Percentiles rank a stretch among this genome's conserved stretches.
Conservation (phyloP, 2,329 filamentous ascomycete genomes). For the Lasiodiplodia citricola region DNA sequence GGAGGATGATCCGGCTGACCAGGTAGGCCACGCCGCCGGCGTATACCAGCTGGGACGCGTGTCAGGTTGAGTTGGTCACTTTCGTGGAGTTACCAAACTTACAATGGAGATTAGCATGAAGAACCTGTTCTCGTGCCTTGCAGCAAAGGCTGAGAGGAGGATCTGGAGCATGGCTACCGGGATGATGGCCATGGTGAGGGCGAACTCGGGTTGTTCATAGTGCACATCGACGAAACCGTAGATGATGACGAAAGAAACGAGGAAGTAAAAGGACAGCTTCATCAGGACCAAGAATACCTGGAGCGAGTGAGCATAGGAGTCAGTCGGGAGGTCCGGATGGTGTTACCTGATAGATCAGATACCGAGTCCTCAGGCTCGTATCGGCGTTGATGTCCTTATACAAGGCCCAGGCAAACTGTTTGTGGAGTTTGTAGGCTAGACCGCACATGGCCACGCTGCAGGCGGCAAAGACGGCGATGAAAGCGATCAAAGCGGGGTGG, state of each 20-base stretch:
- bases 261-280: constrained; percentile 32
- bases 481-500: constrained; percentile 24
- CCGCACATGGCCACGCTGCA: constrained; percentile 27
- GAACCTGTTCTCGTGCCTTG: constrained; percentile 29
- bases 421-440: constrained; percentile 28
- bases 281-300: constrained; percentile 33
- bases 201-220: constrained; percentile 33
- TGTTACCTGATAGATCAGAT: constrained; percentile 30
- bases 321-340: background rate
- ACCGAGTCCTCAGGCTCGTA: constrained; percentile 28
- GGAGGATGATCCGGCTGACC: constrained; percentile 32
- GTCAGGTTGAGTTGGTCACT: background rate
- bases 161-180: constrained; percentile 31
- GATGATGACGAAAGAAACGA: constrained; percentile 33
- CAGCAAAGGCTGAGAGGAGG: constrained; percentile 27
- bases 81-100: constrained; percentile 7
- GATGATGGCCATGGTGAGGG: constrained; percentile 35
- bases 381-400: constrained; percentile 32
- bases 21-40: constrained; percentile 33
- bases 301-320: background rate
- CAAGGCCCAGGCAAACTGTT: constrained; percentile 33
- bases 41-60: constrained; percentile 26
- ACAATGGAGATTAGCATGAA: constrained; percentile 31
- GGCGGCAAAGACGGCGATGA: constrained; percentile 13
- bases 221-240: constrained; percentile 35